Evolutionary conservation across 768 basidiomycete genomes (phyloP).

Genomic region (Amanita subjunquillea): DNA sequence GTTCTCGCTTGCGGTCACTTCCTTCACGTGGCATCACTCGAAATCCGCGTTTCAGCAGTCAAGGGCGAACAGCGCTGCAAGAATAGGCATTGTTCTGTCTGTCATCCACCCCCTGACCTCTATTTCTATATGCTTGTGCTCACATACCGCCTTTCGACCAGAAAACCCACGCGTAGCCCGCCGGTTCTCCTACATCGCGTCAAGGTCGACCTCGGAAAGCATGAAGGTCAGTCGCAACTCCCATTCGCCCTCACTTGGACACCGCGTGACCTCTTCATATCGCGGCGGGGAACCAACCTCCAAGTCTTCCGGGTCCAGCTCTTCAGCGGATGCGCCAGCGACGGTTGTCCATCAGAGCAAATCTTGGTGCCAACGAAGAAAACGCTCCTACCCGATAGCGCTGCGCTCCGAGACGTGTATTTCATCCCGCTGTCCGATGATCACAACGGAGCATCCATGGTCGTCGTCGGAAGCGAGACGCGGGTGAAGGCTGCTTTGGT

Average conservation of each 20-base stretch:
- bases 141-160: conserved; percentile 13
- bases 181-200: conserved; percentile 13
- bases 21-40: conserved; percentile 17
- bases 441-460: background rate
- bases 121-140: conserved; percentile 13
- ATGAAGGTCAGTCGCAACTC: conserved; percentile 9
- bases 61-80: background rate
- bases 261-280: conserved; percentile 13
- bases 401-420: conserved; percentile 11
- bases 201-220: conserved; percentile 9
- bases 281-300: conserved; percentile 9
- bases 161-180: conserved; percentile 11
- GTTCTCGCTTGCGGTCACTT: conserved; percentile 16
- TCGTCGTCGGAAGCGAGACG: conserved; percentile 12
- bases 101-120: background rate
- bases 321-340: conserved; percentile 7
- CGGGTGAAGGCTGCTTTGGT: background rate
- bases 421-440: conserved; percentile 11
- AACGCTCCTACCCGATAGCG: conserved; percentile 14
- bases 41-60: conserved; percentile 11
- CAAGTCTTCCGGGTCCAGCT: conserved; percentile 13
- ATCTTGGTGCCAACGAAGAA: conserved; percentile 10
- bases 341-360: background rate
- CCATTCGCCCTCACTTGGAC: conserved; percentile 19
- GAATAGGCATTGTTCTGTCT: background rate